A percentile compares a stretch with the other conserved stretches of the same genome.
phyloP scores from a whole-genome alignment of 1,139 yeast species.

The Zhuliangozyma blackwelliae region DNA sequence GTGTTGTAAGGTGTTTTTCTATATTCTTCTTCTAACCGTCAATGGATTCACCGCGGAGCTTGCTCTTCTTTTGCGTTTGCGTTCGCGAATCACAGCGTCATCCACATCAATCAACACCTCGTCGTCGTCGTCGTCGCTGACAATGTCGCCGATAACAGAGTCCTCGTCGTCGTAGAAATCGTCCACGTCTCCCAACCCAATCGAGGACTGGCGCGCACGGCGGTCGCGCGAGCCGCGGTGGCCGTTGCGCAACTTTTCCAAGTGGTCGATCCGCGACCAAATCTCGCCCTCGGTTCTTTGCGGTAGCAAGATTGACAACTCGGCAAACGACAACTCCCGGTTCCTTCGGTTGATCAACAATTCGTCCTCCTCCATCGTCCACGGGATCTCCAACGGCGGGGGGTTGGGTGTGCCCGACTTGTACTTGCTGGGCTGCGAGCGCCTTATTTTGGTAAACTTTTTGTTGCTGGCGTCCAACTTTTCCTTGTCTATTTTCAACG shows the following conservation, averaged over 20 bases:
- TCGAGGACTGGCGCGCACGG: constrained; percentile 36
- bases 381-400: constrained; percentile 36
- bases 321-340: constrained; percentile 66
- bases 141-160: constrained; percentile 36
- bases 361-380: constrained; percentile 72
- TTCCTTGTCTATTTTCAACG: constrained; percentile 15
- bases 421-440: constrained; percentile 8
- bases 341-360: constrained; percentile 53
- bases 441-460: constrained; percentile 7
- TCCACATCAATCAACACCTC: constrained; percentile 41
- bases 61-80: constrained; percentile 36
- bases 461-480: constrained; percentile 10
- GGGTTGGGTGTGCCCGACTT: constrained; percentile 10
- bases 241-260: constrained; percentile 47
- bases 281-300: constrained; percentile 74
- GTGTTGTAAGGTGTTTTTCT: too few species aligned
- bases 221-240: constrained; percentile 29
- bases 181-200: constrained; percentile 46
- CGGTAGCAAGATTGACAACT: constrained; percentile 68
- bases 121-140: constrained; percentile 30
- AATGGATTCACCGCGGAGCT: constrained; percentile 45
- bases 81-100: constrained; percentile 20
- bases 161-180: constrained; percentile 45
- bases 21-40: constrained; percentile 17
- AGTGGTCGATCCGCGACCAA: constrained; percentile 53